Evolutionary conservation across 202 grass and related monocot species (phyloP), one percentile per base, ranked within the genome.

Genomic region (Digitaria exilis): DNA sequence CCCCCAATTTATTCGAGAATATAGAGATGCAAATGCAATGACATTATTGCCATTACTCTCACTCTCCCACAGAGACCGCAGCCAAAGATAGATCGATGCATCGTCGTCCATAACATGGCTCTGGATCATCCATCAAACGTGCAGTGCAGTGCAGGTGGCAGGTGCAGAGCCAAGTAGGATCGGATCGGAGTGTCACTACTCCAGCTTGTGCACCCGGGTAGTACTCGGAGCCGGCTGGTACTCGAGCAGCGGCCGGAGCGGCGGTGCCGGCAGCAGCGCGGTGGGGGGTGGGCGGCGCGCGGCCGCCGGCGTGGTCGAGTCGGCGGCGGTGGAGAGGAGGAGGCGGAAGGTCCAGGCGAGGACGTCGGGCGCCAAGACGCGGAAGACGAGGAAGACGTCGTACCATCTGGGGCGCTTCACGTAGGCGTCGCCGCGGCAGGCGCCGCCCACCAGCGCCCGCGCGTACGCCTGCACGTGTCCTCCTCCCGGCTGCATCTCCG

Each of bases 351-450:
- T 94, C 92, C 95, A 94, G 0, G 61, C 86, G 52, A 97, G 88
- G 26, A 94, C 86, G 85, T 97, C 95, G 14, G 92, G 95, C 19
- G 81, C 86, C 75, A 97, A 89, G 48, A 80, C 84, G 28, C 88
- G 92, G 82, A 94, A 94, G 68, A 97, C 83, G 21, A 94, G 92
- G 85, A 97, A 97, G 30, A 91, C 68, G 57, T 91, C 90, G 37
- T 90, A 87, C 95, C 95, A 97, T 58, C 54, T 82, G 2, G 90
- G 84, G 50, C 82, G 80, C 85, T 89, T 86, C 0, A 93, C 92
- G 73, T 89, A 73, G 1, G 88, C 84, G 56, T 97, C 90, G 22
- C 95, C 92, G 9, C 88, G 86, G 73, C 95, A 95, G 11, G 92
- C 90, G 2, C 82, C 95, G 13, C 74, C 84, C 16, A 95, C 95